Evolutionary conservation across 2,329 filamentous ascomycete genomes (phyloP), one percentile per base, ranked within the genome.

Genomic region (Lojkania enalia): DNA sequence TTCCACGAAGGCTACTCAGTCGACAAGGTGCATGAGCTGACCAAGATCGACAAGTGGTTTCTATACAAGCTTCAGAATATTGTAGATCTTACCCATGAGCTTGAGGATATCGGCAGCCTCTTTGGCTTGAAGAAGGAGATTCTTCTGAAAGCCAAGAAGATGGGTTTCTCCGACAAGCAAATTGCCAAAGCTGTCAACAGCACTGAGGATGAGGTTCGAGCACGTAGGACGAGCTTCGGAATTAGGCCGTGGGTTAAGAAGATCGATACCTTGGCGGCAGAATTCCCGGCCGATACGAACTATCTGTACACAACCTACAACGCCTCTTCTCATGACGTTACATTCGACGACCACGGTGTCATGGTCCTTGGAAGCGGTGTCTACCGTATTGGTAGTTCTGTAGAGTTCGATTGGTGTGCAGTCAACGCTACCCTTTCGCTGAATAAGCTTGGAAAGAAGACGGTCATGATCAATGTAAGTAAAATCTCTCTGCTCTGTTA

Each of bases 1-100:
- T 84, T 96, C 57, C 90, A 97, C 77, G 90, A 96, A 75, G 87
- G 87, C 72, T 99, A 99, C 78, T 84, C 88, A 1, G 90, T 96
- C 35, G 92, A 99, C 55, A 85, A 82, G 70, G 80, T 99, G 13
- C 90, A 97, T 68, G 90, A 96, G 5, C 77, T 99, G 59, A 95
- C 88, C 75, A 96, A 96, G 81, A 99, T 99, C 63, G 94, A 97
- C 77, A 96, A 95, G 75, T 97, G 94, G 94, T 99, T 99, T 80
- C 76, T 99, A 61, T 84, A 96, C 84, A 97, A 99, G 82, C 84
- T 99, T 39, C 86, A 96, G 76, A 97, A 97, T 77, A 88, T 99
- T 63, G 94, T 96, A 40, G 83, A 97, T 72, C 91, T 87, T 76
- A 89, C 87, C 48, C 84, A 83, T 56, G 88, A 95, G 70, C 83